Conservation (phyloP, 139 green algal species). For the Nannochloris sp. region DNA sequence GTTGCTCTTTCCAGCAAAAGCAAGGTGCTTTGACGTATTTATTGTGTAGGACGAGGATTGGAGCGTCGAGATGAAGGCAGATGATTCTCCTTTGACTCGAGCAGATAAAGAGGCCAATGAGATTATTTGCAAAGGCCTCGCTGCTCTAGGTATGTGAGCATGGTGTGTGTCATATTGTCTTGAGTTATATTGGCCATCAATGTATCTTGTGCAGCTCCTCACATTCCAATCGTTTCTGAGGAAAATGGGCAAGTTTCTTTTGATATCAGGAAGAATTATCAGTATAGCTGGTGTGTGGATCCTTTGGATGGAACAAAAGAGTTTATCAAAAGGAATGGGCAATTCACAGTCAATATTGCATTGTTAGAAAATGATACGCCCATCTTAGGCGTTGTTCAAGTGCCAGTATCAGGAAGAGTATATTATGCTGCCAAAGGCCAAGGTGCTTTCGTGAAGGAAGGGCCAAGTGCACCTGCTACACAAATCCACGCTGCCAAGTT, state of each 20-base stretch:
- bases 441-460: conserved; percentile 51
- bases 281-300: conserved; percentile 72
- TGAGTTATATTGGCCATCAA: not conserved
- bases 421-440: conserved; percentile 62
- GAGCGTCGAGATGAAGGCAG: conserved; percentile 58
- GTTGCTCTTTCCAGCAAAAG: not conserved
- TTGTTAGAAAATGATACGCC: conserved; percentile 46
- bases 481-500: conserved; percentile 35
- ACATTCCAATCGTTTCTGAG: conserved; percentile 81
- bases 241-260: conserved; percentile 60
- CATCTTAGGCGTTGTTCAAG: conserved; percentile 76
- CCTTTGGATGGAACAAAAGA: conserved; percentile 87
- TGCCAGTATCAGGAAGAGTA: conserved; percentile 46
- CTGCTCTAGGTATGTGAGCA: conserved; percentile 4
- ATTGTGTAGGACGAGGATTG: conserved; percentile 39
- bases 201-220: conserved; percentile 31
- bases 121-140: conserved; percentile 60
- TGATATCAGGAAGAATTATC: conserved; percentile 41
- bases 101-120: conserved; percentile 67
- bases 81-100: conserved; percentile 63
- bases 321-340: conserved; percentile 82
- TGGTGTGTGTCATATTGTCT: not conserved
- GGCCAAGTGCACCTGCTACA: conserved; percentile 1
- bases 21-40: not conserved
- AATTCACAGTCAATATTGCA: conserved; percentile 87